Evolutionary conservation across 768 basidiomycete species (phyloP).

Genomic region (Sporobolomyces roseus): DNA sequence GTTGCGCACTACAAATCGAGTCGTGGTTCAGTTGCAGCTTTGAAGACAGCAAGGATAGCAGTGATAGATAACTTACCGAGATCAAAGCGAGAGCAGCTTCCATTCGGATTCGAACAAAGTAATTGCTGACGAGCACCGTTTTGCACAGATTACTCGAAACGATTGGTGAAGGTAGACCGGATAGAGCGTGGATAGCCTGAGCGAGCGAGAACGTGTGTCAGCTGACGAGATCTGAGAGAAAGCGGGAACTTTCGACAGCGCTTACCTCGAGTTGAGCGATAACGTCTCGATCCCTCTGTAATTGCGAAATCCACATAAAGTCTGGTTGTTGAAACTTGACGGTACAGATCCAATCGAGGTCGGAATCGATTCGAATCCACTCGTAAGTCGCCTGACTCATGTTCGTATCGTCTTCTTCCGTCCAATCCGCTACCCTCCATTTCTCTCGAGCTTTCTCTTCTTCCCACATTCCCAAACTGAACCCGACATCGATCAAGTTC

Average conservation of each 20-base stretch:
- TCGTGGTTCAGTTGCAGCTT: too few relatives aligned
- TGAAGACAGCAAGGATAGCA: too few relatives aligned
- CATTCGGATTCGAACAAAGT: constrained; percentile 91
- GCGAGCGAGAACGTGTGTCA: too few relatives aligned
- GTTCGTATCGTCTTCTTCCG: constrained; percentile 75
- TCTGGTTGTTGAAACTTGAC: constrained; percentile 91
- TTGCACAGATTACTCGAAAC: constrained; percentile 88
- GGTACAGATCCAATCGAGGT: constrained; percentile 97
- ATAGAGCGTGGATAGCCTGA: constrained; percentile 90
- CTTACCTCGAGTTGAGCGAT: constrained; percentile 92
- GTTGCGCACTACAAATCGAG: constrained; percentile 66
- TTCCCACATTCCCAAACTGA: constrained; percentile 92
- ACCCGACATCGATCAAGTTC: constrained; percentile 90
- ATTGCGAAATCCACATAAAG: constrained; percentile 97
- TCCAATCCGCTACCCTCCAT: constrained; percentile 98
- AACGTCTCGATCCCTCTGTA: constrained; percentile 92
- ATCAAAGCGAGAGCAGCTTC: constrained; percentile 79
- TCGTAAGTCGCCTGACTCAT: constrained; percentile 98
- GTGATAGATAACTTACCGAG: constrained; percentile 6
- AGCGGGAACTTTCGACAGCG: too few relatives aligned
- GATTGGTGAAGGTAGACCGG: constrained; percentile 54
- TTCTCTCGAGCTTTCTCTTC: constrained; percentile 79
- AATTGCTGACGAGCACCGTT: constrained; percentile 88
- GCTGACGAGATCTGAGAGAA: too few relatives aligned
- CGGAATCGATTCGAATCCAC: constrained; percentile 98